These are phyloP conservation scores for Periconia sp. DNA, from an alignment of 2,329 filamentous ascomycete genomes.

Conservation along the genomic window DNA sequence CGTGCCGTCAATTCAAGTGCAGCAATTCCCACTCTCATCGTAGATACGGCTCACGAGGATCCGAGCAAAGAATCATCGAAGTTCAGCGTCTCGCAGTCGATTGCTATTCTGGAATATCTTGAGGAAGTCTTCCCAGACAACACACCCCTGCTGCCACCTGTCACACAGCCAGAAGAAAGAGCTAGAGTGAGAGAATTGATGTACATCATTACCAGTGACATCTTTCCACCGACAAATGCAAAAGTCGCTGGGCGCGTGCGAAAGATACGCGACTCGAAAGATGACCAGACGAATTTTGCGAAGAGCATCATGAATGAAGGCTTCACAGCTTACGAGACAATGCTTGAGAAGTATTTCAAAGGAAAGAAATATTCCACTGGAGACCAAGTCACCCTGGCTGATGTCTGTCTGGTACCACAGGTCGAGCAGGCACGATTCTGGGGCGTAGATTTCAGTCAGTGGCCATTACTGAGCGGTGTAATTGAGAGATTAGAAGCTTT, in stretches of 20 bases:
- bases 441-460: constrained; percentile 59
- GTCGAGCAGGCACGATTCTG: constrained; percentile 64
- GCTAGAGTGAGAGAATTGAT: constrained; percentile 62
- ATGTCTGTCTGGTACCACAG: constrained; percentile 64
- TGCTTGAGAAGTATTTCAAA: constrained; percentile 33
- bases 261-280: constrained; percentile 44
- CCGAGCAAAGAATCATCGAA: constrained; percentile 34
- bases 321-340: constrained; percentile 62
- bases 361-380: constrained; percentile 63
- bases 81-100: constrained; percentile 53
- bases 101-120: constrained; percentile 67
- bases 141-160: constrained; percentile 54
- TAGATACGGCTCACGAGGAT: constrained; percentile 32
- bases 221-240: constrained; percentile 67
- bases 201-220: constrained; percentile 62
- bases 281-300: constrained; percentile 9
- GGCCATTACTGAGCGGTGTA: constrained; percentile 56
- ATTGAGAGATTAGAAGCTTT: constrained; percentile 55
- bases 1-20: constrained; percentile 59
- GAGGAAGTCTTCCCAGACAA: constrained; percentile 59
- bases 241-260: constrained; percentile 58
- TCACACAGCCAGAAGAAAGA: constrained; percentile 47
- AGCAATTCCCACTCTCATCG: constrained; percentile 45
- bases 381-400: constrained; percentile 62
- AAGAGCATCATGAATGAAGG: constrained; percentile 56